Conservation (phyloP, 1,284 basidiomycete genomes). For the Sanghuangporus baumii region DNA sequence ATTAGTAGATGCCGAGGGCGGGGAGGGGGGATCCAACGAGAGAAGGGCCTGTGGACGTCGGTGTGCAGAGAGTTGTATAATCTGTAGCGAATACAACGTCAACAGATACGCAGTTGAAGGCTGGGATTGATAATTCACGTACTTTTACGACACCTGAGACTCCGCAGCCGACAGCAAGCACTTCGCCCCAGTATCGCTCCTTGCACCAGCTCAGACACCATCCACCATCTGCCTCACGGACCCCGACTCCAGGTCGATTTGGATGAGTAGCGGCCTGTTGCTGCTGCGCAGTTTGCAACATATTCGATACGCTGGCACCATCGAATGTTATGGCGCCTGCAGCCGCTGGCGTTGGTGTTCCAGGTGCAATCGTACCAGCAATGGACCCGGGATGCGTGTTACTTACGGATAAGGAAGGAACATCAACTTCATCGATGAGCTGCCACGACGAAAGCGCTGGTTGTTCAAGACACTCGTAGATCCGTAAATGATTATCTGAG, state of each 20-base stretch:
- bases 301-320: slow-evolving; percentile 50
- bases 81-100: slow-evolving; percentile 24
- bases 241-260: slow-evolving; percentile 48
- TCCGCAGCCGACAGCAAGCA: slow-evolving; percentile 75
- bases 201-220: slow-evolving; percentile 94
- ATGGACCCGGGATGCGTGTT: slow-evolving; percentile 38
- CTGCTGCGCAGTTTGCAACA: slow-evolving; percentile 38
- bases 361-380: slow-evolving; percentile 47
- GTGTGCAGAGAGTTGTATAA: slow-evolving; percentile 36
- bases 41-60: slow-evolving; percentile 28
- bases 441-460: slow-evolving; percentile 78
- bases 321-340: slow-evolving; percentile 39
- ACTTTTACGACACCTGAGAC: slow-evolving; percentile 73
- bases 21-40: slow-evolving; percentile 23
- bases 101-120: background rate
- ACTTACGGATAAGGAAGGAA: slow-evolving; percentile 49
- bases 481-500: slow-evolving; percentile 78
- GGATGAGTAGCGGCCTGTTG: slow-evolving; percentile 40
- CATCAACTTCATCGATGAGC: slow-evolving; percentile 73
- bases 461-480: slow-evolving; percentile 88
- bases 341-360: slow-evolving; percentile 62
- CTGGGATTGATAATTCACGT: slow-evolving; percentile 17
- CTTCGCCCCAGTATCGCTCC: slow-evolving; percentile 88
- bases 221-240: slow-evolving; percentile 79
- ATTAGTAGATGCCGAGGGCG: slow-evolving; percentile 1